phyloP scores from a whole-genome alignment of 1,284 basidiomycete species.

The Rhodotorula sp. region DNA sequence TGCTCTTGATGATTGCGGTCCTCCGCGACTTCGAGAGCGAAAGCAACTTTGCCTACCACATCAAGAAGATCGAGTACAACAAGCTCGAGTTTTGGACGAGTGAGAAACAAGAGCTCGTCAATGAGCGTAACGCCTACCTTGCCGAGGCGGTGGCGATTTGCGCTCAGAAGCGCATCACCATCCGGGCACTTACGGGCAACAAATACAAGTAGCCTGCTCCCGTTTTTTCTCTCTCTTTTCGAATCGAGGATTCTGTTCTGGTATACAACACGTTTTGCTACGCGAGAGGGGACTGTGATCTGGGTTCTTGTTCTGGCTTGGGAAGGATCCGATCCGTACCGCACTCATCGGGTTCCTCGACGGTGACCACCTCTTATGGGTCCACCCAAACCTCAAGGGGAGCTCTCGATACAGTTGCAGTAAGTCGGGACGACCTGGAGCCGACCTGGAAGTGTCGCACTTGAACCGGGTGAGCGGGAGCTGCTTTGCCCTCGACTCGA shows the following conservation, averaged over 20 bases:
- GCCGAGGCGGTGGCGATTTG: constrained; percentile 14
- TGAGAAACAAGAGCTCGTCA: not conserved
- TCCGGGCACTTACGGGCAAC: constrained; percentile 17
- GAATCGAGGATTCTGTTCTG: too few species aligned
- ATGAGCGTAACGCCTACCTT: constrained; percentile 21
- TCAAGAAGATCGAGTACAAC: constrained; percentile 10
- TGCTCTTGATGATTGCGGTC: constrained; percentile 26
- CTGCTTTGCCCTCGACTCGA: too few species aligned
- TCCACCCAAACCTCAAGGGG: not conserved
- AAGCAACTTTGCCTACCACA: constrained; percentile 27
- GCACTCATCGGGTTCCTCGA: not conserved
- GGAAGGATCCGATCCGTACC: not conserved
- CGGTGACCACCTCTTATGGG: not conserved
- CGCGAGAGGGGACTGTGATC: too few species aligned
- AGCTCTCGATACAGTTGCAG: not conserved
- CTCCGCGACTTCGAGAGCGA: constrained; percentile 29
- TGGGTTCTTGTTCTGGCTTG: too few species aligned
- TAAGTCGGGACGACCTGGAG: too few species aligned
- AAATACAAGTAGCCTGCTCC: not conserved
- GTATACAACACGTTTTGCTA: too few species aligned
- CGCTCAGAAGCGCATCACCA: constrained; percentile 9
- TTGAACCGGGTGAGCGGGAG: too few species aligned
- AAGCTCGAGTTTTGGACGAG: constrained; percentile 8
- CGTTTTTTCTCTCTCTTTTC: too few species aligned
- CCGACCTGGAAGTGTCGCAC: too few species aligned